Percentiles rank a stretch among this genome's conserved stretches.
Conservation (phyloP, 176 grass and related monocot species). For the Echinochloa phyllopogon region DNA sequence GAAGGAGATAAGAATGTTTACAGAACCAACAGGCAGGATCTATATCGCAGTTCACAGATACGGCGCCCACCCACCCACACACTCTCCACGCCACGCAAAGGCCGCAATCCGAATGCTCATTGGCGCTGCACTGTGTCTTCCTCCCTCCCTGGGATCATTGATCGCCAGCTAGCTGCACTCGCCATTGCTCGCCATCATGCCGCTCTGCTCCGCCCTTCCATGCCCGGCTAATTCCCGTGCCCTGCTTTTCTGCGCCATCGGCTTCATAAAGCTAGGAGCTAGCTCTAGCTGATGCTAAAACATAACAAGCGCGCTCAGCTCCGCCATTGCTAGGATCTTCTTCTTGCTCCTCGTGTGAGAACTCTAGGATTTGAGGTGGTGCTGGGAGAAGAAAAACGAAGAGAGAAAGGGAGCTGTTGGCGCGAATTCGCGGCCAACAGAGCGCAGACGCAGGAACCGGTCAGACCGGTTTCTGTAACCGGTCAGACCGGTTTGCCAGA, state of each 20-base stretch:
- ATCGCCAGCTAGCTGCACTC: conserved; percentile 18
- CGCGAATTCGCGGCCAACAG: too few relatives aligned
- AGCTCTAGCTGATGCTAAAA: not conserved
- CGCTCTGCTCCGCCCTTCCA: not conserved
- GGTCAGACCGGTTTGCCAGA: too few relatives aligned
- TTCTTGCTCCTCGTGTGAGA: not conserved
- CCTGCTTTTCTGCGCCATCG: conserved; percentile 35
- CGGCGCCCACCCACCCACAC: not conserved
- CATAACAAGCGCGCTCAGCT: not conserved
- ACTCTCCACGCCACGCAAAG: not conserved
- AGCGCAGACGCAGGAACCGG: too few relatives aligned
- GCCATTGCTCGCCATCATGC: conserved; percentile 41
- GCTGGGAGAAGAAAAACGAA: not conserved
- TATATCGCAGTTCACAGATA: conserved; percentile 25
- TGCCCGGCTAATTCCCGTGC: not conserved
- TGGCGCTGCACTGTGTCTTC: not conserved
- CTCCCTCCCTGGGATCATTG: not conserved
- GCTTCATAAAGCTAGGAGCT: conserved; percentile 34
- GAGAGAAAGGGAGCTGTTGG: too few relatives aligned
- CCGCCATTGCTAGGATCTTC: not conserved
- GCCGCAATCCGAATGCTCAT: not conserved
- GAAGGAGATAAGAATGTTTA: conserved; percentile 41
- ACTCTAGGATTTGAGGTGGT: not conserved
- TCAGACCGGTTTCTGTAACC: too few relatives aligned
- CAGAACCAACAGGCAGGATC: conserved; percentile 32